Base-by-base conservation (phyloP, 1,139 yeast species). In the Waltiozyma solani region DNA sequence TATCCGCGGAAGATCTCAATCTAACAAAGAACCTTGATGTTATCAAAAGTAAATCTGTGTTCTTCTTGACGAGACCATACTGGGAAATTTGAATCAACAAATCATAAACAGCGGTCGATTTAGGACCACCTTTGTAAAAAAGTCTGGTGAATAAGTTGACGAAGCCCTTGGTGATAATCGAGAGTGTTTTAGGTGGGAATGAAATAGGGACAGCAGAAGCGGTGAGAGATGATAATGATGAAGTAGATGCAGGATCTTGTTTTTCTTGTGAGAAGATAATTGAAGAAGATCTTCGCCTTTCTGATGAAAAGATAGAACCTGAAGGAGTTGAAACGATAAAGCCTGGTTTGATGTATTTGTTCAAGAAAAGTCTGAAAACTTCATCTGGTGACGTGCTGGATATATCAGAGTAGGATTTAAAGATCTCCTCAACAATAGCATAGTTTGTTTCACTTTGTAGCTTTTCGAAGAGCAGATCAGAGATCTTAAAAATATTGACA, bases 1-100 rank as follows among this genome's bases (percentile, higher is more conserved):
- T 66, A 27, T 67, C 69, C 5, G 62, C 51, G 1, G 81, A 72
- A 1, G 64, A 66, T 38, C 93, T 62, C 2, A 81, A 58, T 42
- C 89, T 63, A 14, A 72, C 62, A 40, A 82, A 57, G 17, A 76
- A 62, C 38, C 80, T 67, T 17, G 79, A 66, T 2, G 77, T 61
- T 4, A 69, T 63, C 23, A 79, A 56, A 39, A 76, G 62, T 2
- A 72, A 39, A 3, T 58, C 63, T 3, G 52, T 49, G 27, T 63
- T 51, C 19, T 57, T 59, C 13, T 46, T 47, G 1, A 49, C 40
- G 13, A 70, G 43, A 0, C 68, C 64, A 42, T 50, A 47, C 4
- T 60, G 46, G 6, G 57, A 51, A n/a, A 56, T 48, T 4, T 49
- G 44, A 12, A 60, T 46, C 36, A 63, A 44, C 3, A 48, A 29